phyloP scores from a whole-genome alignment of 306 rosid genomes.

The Pterocarpus santalinus region DNA sequence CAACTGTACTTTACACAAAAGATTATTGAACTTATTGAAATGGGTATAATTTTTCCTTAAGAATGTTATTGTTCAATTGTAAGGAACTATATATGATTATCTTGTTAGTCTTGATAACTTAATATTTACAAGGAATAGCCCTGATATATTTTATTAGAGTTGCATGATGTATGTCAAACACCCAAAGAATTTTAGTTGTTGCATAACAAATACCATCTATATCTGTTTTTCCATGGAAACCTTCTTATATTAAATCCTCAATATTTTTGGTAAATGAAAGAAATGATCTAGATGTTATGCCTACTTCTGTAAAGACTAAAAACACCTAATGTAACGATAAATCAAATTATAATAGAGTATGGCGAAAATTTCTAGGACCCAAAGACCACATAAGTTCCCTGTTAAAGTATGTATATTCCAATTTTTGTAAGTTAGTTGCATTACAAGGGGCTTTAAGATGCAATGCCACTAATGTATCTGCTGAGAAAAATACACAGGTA shows the following conservation, averaged over 20 bases:
- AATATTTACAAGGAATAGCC: no score
- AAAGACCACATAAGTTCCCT: background rate
- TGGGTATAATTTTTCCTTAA: no score
- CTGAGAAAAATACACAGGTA: background rate
- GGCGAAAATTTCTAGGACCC: background rate
- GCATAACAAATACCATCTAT: background rate
- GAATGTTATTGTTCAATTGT: no score
- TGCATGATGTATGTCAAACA: no score
- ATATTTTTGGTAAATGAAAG: conserved; percentile 2
- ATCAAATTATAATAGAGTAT: background rate
- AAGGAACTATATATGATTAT: no score
- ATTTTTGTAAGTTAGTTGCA: conserved; percentile 25
- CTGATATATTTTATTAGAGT: no score
- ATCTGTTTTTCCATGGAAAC: background rate
- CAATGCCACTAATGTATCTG: background rate
- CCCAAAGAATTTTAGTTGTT: no score
- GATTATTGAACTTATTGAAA: no score
- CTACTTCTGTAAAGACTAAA: background rate
- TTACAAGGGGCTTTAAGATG: background rate
- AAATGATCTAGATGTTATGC: background rate
- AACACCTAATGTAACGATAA: conserved; percentile 8
- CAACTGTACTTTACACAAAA: no score
- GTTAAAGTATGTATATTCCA: background rate
- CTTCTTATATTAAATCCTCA: background rate
- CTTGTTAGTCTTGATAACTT: no score